Conservation (phyloP, 768 basidiomycete genomes). For the Psilocybe sp. region DNA sequence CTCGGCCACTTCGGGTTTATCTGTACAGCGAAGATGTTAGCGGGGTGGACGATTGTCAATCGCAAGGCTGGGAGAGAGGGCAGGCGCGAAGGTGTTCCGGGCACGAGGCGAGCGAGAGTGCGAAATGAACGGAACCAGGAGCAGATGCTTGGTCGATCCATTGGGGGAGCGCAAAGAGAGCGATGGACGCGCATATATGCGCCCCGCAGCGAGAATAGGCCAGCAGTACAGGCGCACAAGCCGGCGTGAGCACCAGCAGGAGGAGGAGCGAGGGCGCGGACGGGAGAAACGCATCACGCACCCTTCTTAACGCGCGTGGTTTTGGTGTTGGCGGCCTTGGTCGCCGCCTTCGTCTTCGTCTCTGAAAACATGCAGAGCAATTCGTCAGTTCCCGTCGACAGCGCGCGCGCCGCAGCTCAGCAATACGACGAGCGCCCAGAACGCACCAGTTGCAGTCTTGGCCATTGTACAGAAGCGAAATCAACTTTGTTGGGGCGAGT, state of each 20-base stretch:
- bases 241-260: too few relatives aligned
- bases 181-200: conserved; percentile 1
- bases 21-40: not conserved
- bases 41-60: conserved; percentile 2
- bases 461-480: conserved; percentile 37
- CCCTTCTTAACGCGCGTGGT: conserved; percentile 29
- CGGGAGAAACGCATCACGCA: conserved; percentile 19
- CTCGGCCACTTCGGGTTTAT: conserved; percentile 32
- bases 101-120: too few relatives aligned
- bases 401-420: not conserved
- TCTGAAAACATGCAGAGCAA: conserved; percentile 27
- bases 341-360: conserved; percentile 55
- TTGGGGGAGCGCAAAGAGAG: not conserved
- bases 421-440: not conserved
- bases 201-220: not conserved
- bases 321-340: conserved; percentile 48
- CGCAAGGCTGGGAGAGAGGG: not conserved
- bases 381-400: too few relatives aligned
- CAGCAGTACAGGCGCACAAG: not conserved
- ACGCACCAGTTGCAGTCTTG: conserved; percentile 47
- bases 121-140: too few relatives aligned
- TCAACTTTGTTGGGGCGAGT: conserved; percentile 6
- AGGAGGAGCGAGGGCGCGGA: too few relatives aligned
- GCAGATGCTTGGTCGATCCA: too few relatives aligned
- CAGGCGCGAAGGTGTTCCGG: too few relatives aligned